Evolutionary conservation across 768 basidiomycete genomes (phyloP).

Genomic region (Psilocybe cubensis): DNA sequence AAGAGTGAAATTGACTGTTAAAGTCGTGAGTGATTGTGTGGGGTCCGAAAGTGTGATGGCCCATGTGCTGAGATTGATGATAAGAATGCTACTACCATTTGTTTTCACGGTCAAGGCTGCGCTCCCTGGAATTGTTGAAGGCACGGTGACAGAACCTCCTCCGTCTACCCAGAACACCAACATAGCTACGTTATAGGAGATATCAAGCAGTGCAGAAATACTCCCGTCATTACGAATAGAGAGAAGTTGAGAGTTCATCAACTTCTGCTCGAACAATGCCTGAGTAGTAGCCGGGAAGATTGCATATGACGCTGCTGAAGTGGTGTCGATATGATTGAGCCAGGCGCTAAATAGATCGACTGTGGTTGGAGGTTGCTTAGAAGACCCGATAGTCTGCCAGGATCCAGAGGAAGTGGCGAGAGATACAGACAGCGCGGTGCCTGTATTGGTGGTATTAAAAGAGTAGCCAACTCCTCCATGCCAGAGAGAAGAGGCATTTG

Average conservation of each 20-base stretch:
- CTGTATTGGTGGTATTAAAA: slow-evolving; percentile 38
- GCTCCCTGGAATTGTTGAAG: slow-evolving; percentile 25
- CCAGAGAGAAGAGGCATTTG: slow-evolving; percentile 51
- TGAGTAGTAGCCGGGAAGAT: slow-evolving; percentile 43
- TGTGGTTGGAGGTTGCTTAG: slow-evolving; percentile 51
- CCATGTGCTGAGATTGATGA: slow-evolving; percentile 43
- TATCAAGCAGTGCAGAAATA: slow-evolving; percentile 54
- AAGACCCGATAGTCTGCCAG: slow-evolving; percentile 65
- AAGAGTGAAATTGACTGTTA: slow-evolving; percentile 40
- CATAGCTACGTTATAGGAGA: slow-evolving; percentile 39
- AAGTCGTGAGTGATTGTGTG: slow-evolving; percentile 47
- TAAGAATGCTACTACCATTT: slow-evolving; percentile 45
- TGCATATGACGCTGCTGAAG: slow-evolving; percentile 38
- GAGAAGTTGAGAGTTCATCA: slow-evolving; percentile 17
- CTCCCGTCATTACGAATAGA: slow-evolving; percentile 48
- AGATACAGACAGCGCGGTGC: slow-evolving; percentile 38
- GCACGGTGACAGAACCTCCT: slow-evolving; percentile 43
- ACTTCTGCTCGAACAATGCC: slow-evolving; percentile 30
- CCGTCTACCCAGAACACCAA: slow-evolving; percentile 54
- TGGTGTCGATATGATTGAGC: slow-evolving; percentile 32
- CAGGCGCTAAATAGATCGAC: slow-evolving; percentile 63
- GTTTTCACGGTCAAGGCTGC: slow-evolving; percentile 34
- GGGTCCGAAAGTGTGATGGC: slow-evolving; percentile 64
- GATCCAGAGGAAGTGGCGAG: slow-evolving; percentile 52
- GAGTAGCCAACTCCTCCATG: slow-evolving; percentile 65